Evolutionary conservation across 345 rosid species (phyloP).

Genomic region (Sonneratia caseolaris): DNA sequence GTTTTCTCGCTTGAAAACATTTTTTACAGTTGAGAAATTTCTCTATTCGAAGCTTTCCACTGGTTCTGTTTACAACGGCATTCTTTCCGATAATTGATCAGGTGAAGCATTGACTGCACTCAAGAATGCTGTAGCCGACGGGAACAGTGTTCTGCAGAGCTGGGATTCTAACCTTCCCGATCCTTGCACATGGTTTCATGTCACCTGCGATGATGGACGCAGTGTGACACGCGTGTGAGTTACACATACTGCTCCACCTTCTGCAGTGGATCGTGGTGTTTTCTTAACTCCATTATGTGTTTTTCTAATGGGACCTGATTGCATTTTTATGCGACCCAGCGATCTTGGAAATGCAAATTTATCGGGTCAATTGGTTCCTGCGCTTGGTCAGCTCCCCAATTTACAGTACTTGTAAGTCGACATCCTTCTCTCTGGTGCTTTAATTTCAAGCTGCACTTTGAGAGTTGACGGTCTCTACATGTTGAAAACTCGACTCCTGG

Average conservation of each 20-base stretch:
- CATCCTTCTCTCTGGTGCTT: not conserved
- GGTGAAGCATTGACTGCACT: constrained; percentile 78
- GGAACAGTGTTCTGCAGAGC: constrained; percentile 54
- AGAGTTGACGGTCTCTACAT: too few species aligned
- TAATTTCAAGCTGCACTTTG: too few species aligned
- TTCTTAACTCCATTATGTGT: not conserved
- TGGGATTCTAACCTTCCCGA: constrained; percentile 62
- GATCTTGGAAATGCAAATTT: constrained; percentile 61
- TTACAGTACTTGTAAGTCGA: constrained; percentile 71
- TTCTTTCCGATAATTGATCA: constrained; percentile 10
- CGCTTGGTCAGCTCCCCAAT: constrained; percentile 46
- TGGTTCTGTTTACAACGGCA: not conserved
- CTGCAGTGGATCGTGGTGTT: not conserved
- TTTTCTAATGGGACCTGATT: not conserved
- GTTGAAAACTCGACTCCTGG: too few species aligned
- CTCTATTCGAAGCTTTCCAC: not conserved
- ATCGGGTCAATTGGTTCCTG: constrained; percentile 48
- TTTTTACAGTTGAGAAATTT: not conserved
- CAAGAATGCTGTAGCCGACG: constrained; percentile 48
- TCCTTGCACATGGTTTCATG: constrained; percentile 83
- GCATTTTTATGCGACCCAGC: constrained; percentile 14
- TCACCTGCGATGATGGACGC: constrained; percentile 54
- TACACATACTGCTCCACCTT: constrained; percentile 8
- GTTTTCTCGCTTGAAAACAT: not conserved
- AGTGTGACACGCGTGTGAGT: constrained; percentile 72